Percentiles rank a stretch among this genome's conserved stretches.
phyloP scores from a whole-genome alignment of 192 early-diverging fungal species.

The Mortierella antarctica region DNA sequence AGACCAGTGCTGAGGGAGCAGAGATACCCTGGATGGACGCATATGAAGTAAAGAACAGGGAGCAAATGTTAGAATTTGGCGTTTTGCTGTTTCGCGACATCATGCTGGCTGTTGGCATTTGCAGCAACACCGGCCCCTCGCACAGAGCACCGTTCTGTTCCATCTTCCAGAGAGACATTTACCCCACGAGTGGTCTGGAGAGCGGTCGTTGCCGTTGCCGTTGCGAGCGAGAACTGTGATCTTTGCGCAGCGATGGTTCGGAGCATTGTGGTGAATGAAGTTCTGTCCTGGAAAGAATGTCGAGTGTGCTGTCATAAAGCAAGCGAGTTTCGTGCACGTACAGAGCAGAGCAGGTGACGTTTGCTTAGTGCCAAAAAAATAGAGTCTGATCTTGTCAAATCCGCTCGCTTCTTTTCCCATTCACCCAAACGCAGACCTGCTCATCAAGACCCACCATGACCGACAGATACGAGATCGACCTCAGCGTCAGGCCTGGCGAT shows the following conservation, averaged over 20 bases:
- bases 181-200: conserved; percentile 17
- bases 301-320: not conserved
- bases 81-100: not conserved
- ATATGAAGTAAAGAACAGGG: not conserved
- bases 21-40: conserved; percentile 5
- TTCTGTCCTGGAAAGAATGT: not conserved
- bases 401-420: not conserved
- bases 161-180: not conserved
- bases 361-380: not conserved
- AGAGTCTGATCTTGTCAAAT: not conserved
- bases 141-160: not conserved
- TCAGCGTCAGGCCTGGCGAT: conserved; percentile 43
- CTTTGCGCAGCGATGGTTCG: conserved; percentile 11
- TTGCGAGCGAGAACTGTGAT: conserved; percentile 10
- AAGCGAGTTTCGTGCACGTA: too few relatives aligned
- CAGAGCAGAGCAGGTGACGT: not conserved
- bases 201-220: conserved; percentile 1
- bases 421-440: not conserved
- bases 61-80: not conserved
- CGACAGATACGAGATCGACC: conserved; percentile 50
- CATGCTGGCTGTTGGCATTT: too few relatives aligned
- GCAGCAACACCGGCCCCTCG: too few relatives aligned
- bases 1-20: conserved; percentile 31
- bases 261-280: conserved; percentile 10
- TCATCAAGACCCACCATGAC: conserved; percentile 18